A percentile compares a stretch with the other conserved stretches of the same genome.
Conservation (phyloP, 148 eudicot genomes). For the Fagopyrum homotropicum region DNA sequence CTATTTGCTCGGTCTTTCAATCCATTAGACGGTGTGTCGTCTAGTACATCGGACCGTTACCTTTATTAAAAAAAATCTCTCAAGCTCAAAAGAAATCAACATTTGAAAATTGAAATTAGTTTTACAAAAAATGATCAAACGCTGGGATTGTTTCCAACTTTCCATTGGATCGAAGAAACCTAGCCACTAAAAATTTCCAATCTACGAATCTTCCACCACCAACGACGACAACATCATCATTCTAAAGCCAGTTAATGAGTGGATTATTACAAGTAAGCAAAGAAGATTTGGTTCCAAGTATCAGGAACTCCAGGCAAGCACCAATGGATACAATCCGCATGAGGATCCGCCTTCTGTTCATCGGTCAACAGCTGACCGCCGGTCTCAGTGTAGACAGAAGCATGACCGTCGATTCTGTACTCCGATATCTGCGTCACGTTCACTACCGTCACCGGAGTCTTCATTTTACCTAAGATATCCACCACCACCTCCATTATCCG, state of each 20-base stretch:
- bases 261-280: conserved; percentile 41
- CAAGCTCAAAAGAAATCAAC: no score
- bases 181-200: neutral
- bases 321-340: conserved; percentile 97
- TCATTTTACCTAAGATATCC: conserved; percentile 53
- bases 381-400: conserved; percentile 62
- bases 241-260: neutral
- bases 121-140: neutral
- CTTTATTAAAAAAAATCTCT: no score
- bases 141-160: neutral
- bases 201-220: neutral
- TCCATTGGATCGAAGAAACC: neutral
- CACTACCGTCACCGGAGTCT: conserved; percentile 51
- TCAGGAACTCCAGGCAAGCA: conserved; percentile 94
- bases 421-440: conserved; percentile 85
- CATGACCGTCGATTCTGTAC: conserved; percentile 69
- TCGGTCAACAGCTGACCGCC: conserved; percentile 61
- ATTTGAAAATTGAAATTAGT: neutral
- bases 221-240: no score
- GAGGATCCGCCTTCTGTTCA: conserved; percentile 59
- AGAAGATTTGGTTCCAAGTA: conserved; percentile 77
- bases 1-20: no score
- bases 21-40: no score
- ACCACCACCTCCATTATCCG: conserved; percentile 56
- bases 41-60: no score